These are phyloP conservation scores for Neopestalotiopsis rosae DNA, from an alignment of 2,329 filamentous ascomycete species.

Conservation along the genomic window DNA sequence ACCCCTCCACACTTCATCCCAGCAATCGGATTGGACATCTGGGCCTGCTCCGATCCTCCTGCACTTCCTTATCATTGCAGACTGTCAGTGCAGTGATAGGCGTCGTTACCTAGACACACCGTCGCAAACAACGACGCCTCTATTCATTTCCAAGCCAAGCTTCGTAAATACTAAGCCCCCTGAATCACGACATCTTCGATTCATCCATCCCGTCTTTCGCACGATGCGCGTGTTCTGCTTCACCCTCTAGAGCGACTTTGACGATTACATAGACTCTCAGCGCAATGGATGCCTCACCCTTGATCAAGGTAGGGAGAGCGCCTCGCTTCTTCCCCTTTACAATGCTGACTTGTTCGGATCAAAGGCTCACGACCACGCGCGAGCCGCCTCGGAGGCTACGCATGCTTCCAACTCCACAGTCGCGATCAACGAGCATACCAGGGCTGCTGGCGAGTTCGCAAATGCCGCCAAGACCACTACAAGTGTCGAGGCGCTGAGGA, in stretches of 20 bases:
- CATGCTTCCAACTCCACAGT: constrained; percentile 78
- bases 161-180: neutral
- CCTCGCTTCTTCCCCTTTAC: neutral
- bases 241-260: neutral
- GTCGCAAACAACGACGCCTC: neutral
- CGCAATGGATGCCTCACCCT: constrained; percentile 71
- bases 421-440: constrained; percentile 85
- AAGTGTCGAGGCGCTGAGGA: constrained; percentile 76
- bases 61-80: neutral
- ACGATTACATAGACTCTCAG: neutral
- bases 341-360: constrained; percentile 9
- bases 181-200: neutral
- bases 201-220: neutral
- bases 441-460: constrained; percentile 87
- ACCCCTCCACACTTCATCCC: neutral
- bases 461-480: constrained; percentile 77
- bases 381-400: constrained; percentile 78
- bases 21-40: neutral
- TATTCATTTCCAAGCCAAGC: neutral
- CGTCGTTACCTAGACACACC: neutral
- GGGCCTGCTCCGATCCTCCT: constrained; percentile 1
- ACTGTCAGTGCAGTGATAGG: neutral
- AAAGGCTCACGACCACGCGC: constrained; percentile 89
- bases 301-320: constrained; percentile 62
- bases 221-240: neutral